These are phyloP conservation scores for Butyriboletus loyo DNA, from an alignment of 768 basidiomycete species.

Conservation along the genomic window DNA sequence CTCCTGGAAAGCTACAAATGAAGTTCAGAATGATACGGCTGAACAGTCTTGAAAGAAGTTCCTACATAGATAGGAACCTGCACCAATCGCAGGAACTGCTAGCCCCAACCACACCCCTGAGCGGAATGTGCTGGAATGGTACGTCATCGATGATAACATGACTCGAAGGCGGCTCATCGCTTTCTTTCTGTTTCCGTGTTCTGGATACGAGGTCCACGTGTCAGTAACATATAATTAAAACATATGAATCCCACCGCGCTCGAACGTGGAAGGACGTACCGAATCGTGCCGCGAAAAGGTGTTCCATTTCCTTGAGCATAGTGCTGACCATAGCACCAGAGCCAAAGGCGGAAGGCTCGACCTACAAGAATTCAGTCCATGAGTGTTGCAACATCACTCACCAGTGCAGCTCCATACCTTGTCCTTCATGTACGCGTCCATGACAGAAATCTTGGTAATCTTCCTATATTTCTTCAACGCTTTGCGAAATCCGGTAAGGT, in stretches of 20 bases:
- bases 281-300: constrained; percentile 72
- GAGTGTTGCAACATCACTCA: not conserved
- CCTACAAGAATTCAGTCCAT: constrained; percentile 35
- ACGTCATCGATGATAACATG: constrained; percentile 46
- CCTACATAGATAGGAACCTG: constrained; percentile 61
- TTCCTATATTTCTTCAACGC: constrained; percentile 86
- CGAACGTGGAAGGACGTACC: constrained; percentile 42
- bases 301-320: constrained; percentile 77
- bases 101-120: constrained; percentile 73
- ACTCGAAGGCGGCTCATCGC: constrained; percentile 68
- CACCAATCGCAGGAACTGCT: constrained; percentile 62
- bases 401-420: constrained; percentile 42
- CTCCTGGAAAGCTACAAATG: constrained; percentile 49
- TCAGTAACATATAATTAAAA: not conserved
- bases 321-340: constrained; percentile 55
- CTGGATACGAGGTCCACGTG: constrained; percentile 23
- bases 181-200: constrained; percentile 73
- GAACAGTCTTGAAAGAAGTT: not conserved
- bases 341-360: constrained; percentile 66
- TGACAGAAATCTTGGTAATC: constrained; percentile 65
- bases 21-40: not conserved
- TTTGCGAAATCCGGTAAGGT: constrained; percentile 87
- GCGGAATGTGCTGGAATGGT: constrained; percentile 71
- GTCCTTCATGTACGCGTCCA: constrained; percentile 78
- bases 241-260: not conserved